Conservation (phyloP, 2,329 filamentous ascomycete genomes). For the Pestalotiopsis sp. region DNA sequence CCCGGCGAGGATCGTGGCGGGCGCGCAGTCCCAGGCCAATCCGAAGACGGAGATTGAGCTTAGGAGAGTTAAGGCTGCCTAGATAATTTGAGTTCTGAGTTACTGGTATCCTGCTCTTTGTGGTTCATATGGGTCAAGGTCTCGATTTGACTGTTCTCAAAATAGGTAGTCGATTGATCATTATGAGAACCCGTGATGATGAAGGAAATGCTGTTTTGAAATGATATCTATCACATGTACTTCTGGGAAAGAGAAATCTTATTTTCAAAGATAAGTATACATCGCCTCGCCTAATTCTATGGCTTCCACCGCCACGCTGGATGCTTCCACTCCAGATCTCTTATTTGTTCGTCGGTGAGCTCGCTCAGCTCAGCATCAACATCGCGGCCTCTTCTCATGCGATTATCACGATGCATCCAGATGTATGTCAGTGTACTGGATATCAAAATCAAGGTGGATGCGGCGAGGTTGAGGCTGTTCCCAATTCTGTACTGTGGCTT, state of each 20-base stretch:
- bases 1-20: conserved; percentile 18
- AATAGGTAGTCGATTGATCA: too few species aligned
- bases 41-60: conserved; percentile 21
- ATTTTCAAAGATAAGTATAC: neutral
- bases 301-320: conserved; percentile 61
- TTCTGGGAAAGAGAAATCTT: neutral
- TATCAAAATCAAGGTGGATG: conserved; percentile 52
- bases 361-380: conserved; percentile 53
- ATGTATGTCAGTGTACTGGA: conserved; percentile 45
- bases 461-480: conserved; percentile 68
- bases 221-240: neutral
- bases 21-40: conserved; percentile 16
- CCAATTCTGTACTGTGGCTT: conserved; percentile 68
- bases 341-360: conserved; percentile 46
- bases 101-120: too few species aligned
- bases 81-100: too few species aligned
- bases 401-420: conserved; percentile 65
- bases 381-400: conserved; percentile 48
- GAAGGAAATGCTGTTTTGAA: too few species aligned
- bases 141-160: too few species aligned
- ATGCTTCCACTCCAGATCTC: conserved; percentile 62
- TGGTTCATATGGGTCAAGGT: too few species aligned
- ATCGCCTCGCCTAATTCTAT: conserved; percentile 12
- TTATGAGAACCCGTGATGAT: too few species aligned
- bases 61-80: conserved; percentile 13